Evolutionary conservation across 129 eudicot species (phyloP), one percentile per base, ranked within the genome.

Genomic region (Solidago caesia): DNA sequence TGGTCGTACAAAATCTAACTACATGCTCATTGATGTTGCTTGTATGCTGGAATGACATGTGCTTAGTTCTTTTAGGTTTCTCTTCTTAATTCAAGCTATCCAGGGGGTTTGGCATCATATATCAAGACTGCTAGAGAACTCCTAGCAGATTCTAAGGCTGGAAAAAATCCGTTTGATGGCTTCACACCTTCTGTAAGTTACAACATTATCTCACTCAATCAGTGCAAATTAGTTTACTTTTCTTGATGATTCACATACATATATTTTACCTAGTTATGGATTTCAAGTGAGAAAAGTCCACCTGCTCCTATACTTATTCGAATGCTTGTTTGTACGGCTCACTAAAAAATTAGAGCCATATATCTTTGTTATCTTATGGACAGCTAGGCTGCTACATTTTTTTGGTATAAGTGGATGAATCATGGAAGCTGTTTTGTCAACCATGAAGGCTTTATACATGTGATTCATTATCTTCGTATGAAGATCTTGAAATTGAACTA

Each of bases 91-190:
- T 86, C 84, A 69, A 95, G 94, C 80, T 91, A 95, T 73, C 99
- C 99, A 43, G 99, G 99, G 14, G 99, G 99, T 51, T 57, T 95
- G 73, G 76, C 81, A 56, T 86, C 97, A 55, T 95, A 95, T 48
- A 89, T 95, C 78, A 85, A 81, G 77, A 95, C 88, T 76, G 99
- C 99, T 21, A 89, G 82, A 80, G 89, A 87, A 84, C 97, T 95
- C 43, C 83, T 95, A 68, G 96, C 92, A 15, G 96, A 91, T 85
- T 95, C 99, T 51, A 91, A 95, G 82, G 89, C 95, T 0, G 99
- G 99, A 64, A 95, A 89, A 84, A 95, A 95, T 78, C 99, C 99
- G 48, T 95, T 83, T 80, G 99, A 95, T 79, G 99, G 99, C 16
- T 95, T 95, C 69, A 79, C 86, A n/a, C 99, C 99, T 71, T 95